Base-by-base conservation (phyloP, 192 early-diverging fungal genomes). In the Backusella mclennaniae region DNA sequence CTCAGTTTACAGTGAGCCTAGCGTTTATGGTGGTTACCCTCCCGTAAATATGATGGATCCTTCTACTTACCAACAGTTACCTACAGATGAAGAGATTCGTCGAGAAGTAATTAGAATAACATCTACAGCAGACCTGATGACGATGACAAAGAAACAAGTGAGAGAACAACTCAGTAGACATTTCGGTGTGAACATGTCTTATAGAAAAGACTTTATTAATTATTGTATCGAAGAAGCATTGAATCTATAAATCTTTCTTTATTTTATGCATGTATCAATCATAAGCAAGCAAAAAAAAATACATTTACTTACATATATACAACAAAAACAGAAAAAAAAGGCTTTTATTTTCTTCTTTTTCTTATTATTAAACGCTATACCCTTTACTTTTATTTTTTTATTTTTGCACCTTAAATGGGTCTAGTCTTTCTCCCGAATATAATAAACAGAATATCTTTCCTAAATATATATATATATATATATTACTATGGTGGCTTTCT, bases 131-230 rank as follows among this genome's bases (percentile, higher is more conserved):
- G 93, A 99, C 77, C 79, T 98, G 69, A 97, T 96, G 95, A 93
- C 92, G 29, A 93, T 99, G 69, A 99, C 97, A 39, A 97, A 98
- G 88, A 98, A 98, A 84, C 92, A 94, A 86, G 85, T 97, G 71
- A 83, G 95, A 15, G 89, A 91, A 42, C 85, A 89, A 52, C 80
- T 93, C 42, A 79, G 82, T 29, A 76, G 77, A 23, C 86, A 88
- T 76, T 95, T 94, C 77, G 87, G 88, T 44, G 72, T 86, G 19
- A 91, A 94, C 70, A 75, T 94, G 82, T 59, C 77, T 5, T 73
- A 78, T 15, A 85, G 85, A 82, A 90, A 90, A 82, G 87, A 85
- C 21, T 93, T 93, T 80, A 95, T 95, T 71, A 90, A 97, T 81
- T 84, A 89, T 75, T 93, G 92, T 80, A 98, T 99, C 72, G 95